Percentiles rank a stretch among this genome's conserved stretches.
These are phyloP conservation scores for Euphorbia celastroides DNA, from an alignment of 441 rosid species.

Conservation along the genomic window DNA sequence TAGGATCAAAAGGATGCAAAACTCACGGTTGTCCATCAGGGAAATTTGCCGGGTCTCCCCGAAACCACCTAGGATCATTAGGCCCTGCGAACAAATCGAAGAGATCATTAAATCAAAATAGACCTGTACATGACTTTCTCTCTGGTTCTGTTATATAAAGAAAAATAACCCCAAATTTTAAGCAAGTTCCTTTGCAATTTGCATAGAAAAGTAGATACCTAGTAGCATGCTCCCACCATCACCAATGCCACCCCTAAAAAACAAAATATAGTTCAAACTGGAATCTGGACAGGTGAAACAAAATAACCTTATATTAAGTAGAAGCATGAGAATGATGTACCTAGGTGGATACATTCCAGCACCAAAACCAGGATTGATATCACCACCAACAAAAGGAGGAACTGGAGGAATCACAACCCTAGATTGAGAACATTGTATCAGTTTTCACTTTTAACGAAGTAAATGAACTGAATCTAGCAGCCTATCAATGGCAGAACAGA, in stretches of 20 bases:
- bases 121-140: background rate
- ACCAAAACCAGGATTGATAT: conserved; percentile 61
- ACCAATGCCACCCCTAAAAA: conserved; percentile 51
- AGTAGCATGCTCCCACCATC: conserved; percentile 63
- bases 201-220: conserved; percentile 36
- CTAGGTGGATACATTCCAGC: conserved; percentile 77
- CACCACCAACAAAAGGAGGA: conserved; percentile 39
- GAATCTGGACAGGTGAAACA: conserved; percentile 3
- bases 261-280: background rate
- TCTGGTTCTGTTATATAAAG: too few relatives aligned
- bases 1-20: conserved; percentile 5
- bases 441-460: background rate
- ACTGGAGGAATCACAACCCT: conserved; percentile 62
- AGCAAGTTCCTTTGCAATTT: background rate
- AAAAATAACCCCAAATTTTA: background rate
- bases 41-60: conserved; percentile 31
- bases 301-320: background rate
- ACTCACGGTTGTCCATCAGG: conserved; percentile 57
- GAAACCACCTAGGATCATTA: conserved; percentile 57
- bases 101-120: background rate
- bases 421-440: conserved; percentile 15
- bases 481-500: background rate
- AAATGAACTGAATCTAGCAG: background rate
- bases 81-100: conserved; percentile 52
- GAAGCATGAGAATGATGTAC: conserved; percentile 20